These are phyloP conservation scores for Bolboschoenus planiculmis DNA, from an alignment of 176 grass and related monocot species.

Conservation along the genomic window DNA sequence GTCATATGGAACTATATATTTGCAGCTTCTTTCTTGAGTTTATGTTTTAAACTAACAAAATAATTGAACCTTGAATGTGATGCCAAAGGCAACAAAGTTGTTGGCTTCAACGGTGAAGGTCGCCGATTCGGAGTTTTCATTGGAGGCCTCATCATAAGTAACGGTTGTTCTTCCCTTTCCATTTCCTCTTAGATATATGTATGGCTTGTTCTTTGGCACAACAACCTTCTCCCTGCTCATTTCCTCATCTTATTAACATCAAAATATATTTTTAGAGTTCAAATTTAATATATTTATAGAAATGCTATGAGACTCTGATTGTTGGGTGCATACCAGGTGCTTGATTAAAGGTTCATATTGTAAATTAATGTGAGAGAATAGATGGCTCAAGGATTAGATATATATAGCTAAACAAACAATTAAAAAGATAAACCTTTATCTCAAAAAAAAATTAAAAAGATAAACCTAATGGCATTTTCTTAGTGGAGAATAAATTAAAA, in stretches of 20 bases:
- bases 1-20: not conserved
- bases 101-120: constrained; percentile 51
- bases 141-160: constrained; percentile 36
- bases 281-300: not conserved
- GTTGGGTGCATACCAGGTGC: not conserved
- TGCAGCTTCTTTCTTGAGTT: not conserved
- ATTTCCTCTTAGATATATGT: constrained; percentile 74
- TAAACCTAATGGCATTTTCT: not conserved
- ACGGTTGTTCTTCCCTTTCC: constrained; percentile 69
- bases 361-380: not conserved
- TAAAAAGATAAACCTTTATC: not conserved
- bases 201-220: constrained; percentile 58
- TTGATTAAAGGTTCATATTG: not conserved
- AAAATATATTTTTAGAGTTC: not conserved
- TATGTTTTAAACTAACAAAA: not conserved
- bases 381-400: not conserved
- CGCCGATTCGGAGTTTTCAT: constrained; percentile 49
- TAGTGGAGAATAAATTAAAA: not conserved
- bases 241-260: not conserved
- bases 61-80: constrained; percentile 58
- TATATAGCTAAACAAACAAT: not conserved
- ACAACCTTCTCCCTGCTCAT: constrained; percentile 51
- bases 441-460: not conserved
- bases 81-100: constrained; percentile 68
- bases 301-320: not conserved